phyloP scores from a whole-genome alignment of 2,329 filamentous ascomycete genomes.

The Fusarium napiforme region DNA sequence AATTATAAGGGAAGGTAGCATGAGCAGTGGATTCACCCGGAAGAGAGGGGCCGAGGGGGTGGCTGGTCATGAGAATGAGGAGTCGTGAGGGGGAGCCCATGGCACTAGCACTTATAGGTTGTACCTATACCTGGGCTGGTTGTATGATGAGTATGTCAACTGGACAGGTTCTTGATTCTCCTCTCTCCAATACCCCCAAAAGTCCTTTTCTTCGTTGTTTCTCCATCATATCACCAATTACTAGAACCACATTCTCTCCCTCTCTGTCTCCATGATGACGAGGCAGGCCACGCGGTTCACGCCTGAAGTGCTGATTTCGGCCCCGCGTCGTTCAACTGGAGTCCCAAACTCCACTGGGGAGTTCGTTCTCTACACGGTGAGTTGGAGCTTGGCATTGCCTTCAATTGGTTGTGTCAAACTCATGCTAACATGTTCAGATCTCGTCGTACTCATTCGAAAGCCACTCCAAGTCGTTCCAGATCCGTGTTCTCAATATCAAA shows the following conservation, averaged over 20 bases:
- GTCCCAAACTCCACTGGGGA: constrained; percentile 75
- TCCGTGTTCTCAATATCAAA: constrained; percentile 75
- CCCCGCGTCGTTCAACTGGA: constrained; percentile 76
- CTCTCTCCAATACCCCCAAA: constrained; percentile 2
- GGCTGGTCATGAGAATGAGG: constrained; percentile 24
- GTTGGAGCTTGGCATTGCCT: constrained; percentile 23
- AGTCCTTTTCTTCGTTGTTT: background rate
- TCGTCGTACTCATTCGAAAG: constrained; percentile 84
- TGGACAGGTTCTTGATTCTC: constrained; percentile 18
- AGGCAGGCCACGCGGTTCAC: constrained; percentile 77
- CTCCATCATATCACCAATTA: background rate
- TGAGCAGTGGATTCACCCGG: constrained; percentile 21
- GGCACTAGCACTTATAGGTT: background rate
- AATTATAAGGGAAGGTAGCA: constrained; percentile 23
- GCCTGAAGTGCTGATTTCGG: constrained; percentile 79
- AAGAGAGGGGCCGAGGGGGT: constrained; percentile 38
- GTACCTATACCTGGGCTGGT: background rate
- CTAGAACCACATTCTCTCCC: background rate
- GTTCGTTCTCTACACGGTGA: constrained; percentile 71
- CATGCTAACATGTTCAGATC: constrained; percentile 52
- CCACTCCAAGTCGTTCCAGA: constrained; percentile 75
- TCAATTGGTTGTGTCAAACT: background rate
- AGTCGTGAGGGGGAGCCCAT: constrained; percentile 25
- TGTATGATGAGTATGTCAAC: constrained; percentile 35
- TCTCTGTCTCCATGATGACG: constrained; percentile 65